phyloP scores from a whole-genome alignment of 1,284 basidiomycete species.

The Leccinum pachyderme region DNA sequence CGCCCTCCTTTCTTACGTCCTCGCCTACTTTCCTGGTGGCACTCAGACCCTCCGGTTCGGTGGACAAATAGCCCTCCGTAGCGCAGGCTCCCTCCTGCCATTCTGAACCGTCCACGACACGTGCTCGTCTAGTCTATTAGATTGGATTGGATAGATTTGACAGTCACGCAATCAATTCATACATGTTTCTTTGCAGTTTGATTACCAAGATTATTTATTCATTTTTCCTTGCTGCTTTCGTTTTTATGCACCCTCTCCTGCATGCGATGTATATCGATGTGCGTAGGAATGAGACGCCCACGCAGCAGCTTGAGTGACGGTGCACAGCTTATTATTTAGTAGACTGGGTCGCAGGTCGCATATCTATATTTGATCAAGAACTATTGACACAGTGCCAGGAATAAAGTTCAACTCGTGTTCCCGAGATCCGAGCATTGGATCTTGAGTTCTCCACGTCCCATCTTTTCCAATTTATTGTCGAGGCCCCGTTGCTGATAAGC shows the following conservation, averaged over 20 bases:
- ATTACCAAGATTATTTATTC: not conserved
- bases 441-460: conserved; percentile 73
- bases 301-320: too few species aligned
- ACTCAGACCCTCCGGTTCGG: conserved; percentile 80
- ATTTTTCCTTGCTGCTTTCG: not conserved
- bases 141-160: not conserved
- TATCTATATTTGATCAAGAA: not conserved
- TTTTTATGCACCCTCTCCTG: not conserved
- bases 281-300: too few species aligned
- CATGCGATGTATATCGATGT: not conserved
- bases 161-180: not conserved
- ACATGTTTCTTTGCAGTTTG: not conserved
- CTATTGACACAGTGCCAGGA: not conserved
- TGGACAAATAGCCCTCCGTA: conserved; percentile 76
- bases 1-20: conserved; percentile 81
- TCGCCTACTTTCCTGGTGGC: conserved; percentile 91
- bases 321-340: too few species aligned
- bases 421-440: conserved; percentile 47
- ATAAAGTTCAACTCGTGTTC: conserved; percentile 6
- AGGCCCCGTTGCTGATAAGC: conserved; percentile 82
- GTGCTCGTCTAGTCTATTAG: not conserved
- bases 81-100: conserved; percentile 78
- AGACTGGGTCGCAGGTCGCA: not conserved
- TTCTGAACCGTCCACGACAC: conserved; percentile 29
- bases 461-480: conserved; percentile 87